Base-by-base conservation (phyloP, 73 alveolate species). In the Paramecium pentaurelia region DNA sequence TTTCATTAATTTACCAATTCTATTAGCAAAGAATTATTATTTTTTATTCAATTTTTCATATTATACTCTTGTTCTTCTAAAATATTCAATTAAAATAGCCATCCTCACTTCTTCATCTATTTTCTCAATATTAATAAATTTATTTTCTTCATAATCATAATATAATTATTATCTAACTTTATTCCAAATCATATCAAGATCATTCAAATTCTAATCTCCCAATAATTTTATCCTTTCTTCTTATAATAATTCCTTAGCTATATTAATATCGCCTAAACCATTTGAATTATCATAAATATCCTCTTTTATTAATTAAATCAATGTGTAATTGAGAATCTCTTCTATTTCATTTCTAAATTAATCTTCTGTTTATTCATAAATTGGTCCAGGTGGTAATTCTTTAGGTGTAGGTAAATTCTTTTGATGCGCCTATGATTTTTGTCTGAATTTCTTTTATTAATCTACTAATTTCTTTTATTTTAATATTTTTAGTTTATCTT, bases 351-450 rank as follows among this genome's bases (percentile, higher is more conserved):
- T 44, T 80, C 91, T 80, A 14, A 20, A 27, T 47, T 22, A 28
- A 40, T 80, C 18, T 44, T 44, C 7, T 10, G 77, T 80, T 16
- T 12, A 20, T 27, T 80, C 34, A 80, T 80, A 80, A 22, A 80
- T 44, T 10, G 42, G 9, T 2, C 47, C 47, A 44, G 27, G 0
- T 22, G 91, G 91, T 27, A 80, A 80, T 44, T 40, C 73, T 25
- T 80, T 44, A 8, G 91, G 91, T 22, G 91, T 42, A 38, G 91
- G 91, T 47, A 80, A 47, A 45, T 80, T 80, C 75, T 80, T 80
- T 44, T 80, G 34, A 80, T 45, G 58, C 2, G 91, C 91, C 49
- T 44, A 80, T 45, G 91, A 18, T 18, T 64, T 80, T 36, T 80
- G 8, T 80, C 58, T 80, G 30, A 80, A 80, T 80, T 80, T 27